phyloP scores from a whole-genome alignment of 805 yeast genomes.

The Lipomyces kockii region DNA sequence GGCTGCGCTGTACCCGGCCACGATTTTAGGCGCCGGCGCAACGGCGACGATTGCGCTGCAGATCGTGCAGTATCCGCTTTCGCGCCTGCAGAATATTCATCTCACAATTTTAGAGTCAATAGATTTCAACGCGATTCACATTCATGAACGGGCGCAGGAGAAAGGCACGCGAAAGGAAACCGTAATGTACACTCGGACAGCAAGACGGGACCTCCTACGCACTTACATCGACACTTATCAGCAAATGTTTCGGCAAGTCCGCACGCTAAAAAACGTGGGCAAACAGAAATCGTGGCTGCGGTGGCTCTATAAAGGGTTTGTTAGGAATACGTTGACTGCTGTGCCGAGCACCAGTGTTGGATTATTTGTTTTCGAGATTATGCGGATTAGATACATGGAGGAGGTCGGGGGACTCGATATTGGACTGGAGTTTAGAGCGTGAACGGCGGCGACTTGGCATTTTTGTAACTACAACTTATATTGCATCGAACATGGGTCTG shows the following conservation, averaged over 20 bases:
- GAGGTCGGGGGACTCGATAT: slow-evolving; percentile 7
- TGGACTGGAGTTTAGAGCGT: slow-evolving; percentile 8
- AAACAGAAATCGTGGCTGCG: slow-evolving; percentile 16
- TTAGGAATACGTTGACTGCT: slow-evolving; percentile 68
- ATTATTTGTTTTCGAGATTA: slow-evolving; percentile 78
- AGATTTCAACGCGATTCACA: slow-evolving; percentile 57
- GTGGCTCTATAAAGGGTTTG: slow-evolving; percentile 80
- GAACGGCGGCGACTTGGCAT: background rate
- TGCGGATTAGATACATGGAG: slow-evolving; percentile 51
- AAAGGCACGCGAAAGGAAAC: background rate
- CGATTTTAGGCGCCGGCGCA: slow-evolving; percentile 82
- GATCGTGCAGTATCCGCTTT: slow-evolving; percentile 80
- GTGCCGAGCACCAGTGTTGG: slow-evolving; percentile 92
- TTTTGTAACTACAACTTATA: background rate
- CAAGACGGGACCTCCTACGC: slow-evolving; percentile 2
- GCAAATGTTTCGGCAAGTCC: slow-evolving; percentile 68
- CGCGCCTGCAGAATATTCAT: slow-evolving; percentile 79
- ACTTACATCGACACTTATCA: slow-evolving; percentile 74
- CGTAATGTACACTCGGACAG: background rate
- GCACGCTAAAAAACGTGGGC: slow-evolving; percentile 46
- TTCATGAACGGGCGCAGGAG: slow-evolving; percentile 41
- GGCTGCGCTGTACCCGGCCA: slow-evolving; percentile 58
- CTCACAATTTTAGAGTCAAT: slow-evolving; percentile 77
- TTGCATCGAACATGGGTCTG: background rate
- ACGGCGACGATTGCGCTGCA: slow-evolving; percentile 79